A percentile compares a stretch with the other conserved stretches of the same genome.
These are phyloP conservation scores for Arthroderma sp. DNA, from an alignment of 2,329 filamentous ascomycete genomes.

Conservation along the genomic window DNA sequence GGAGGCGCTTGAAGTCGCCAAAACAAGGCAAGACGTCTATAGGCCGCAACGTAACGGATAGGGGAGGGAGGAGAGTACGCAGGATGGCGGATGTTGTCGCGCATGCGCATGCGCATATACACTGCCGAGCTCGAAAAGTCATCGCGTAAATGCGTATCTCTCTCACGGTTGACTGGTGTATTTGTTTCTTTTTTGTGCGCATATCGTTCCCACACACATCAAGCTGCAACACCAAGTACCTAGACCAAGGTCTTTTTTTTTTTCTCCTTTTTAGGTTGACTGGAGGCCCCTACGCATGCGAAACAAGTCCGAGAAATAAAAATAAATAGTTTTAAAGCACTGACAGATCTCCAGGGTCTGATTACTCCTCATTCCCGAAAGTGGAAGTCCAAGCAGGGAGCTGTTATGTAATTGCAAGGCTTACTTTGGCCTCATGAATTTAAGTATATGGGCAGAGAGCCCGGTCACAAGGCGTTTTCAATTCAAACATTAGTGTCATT, in stretches of 20 bases:
- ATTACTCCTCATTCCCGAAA: background rate
- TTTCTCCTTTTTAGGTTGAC: background rate
- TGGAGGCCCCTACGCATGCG: background rate
- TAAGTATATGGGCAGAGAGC: background rate
- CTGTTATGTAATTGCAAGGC: background rate
- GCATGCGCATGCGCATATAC: background rate
- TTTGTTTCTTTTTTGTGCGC: background rate
- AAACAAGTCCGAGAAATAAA: background rate
- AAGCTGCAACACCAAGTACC: background rate
- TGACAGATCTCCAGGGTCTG: background rate
- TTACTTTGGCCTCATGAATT: background rate
- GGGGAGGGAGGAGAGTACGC: background rate
- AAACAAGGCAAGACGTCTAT: background rate
- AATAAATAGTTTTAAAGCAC: background rate
- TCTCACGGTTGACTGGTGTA: background rate
- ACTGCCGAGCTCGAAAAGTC: background rate
- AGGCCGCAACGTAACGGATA: background rate
- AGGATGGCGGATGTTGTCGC: background rate
- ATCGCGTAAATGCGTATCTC: background rate
- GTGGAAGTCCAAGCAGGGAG: background rate
- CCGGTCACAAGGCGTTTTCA: background rate
- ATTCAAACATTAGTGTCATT: background rate
- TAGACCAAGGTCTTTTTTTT: background rate
- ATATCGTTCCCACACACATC: background rate
- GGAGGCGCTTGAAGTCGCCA: constrained; percentile 2